Evolutionary conservation across 768 basidiomycete genomes (phyloP).

Genomic region (Lactifluus hygrophoroides): DNA sequence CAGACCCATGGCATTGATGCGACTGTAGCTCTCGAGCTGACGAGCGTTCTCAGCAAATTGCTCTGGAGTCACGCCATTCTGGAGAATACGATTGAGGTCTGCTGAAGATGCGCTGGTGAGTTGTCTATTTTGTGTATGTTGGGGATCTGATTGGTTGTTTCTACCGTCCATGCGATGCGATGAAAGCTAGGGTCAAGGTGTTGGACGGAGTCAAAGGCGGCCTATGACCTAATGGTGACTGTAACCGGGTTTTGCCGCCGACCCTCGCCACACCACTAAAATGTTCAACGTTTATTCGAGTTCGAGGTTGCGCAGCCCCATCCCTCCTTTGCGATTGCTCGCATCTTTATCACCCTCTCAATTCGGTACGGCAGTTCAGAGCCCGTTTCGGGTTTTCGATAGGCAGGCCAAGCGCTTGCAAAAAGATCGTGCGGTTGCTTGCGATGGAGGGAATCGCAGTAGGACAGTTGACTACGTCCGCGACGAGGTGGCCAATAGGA

Average conservation of each 20-base stretch:
- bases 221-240: too few species aligned
- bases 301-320: not conserved
- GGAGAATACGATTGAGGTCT: not conserved
- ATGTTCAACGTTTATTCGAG: not conserved
- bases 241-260: not conserved
- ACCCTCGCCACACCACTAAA: not conserved
- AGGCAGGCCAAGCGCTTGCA: slow-evolving; percentile 69
- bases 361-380: slow-evolving; percentile 38
- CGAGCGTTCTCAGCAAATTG: slow-evolving; percentile 14
- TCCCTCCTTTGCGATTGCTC: slow-evolving; percentile 28
- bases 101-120: not conserved
- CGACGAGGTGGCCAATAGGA: slow-evolving; percentile 80
- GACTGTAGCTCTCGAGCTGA: slow-evolving; percentile 9
- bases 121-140: not conserved
- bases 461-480: slow-evolving; percentile 85
- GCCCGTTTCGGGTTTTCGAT: slow-evolving; percentile 83
- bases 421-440: slow-evolving; percentile 59
- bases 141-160: slow-evolving; percentile 1
- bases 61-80: slow-evolving; percentile 11
- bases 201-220: too few species aligned
- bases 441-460: slow-evolving; percentile 51
- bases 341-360: slow-evolving; percentile 42
- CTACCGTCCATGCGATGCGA: slow-evolving; percentile 8
- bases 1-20: slow-evolving; percentile 9
- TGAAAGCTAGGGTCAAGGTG: too few species aligned